Base-by-base conservation (phyloP, 495 filamentous ascomycete species). In the Penicillium maclennaniae region DNA sequence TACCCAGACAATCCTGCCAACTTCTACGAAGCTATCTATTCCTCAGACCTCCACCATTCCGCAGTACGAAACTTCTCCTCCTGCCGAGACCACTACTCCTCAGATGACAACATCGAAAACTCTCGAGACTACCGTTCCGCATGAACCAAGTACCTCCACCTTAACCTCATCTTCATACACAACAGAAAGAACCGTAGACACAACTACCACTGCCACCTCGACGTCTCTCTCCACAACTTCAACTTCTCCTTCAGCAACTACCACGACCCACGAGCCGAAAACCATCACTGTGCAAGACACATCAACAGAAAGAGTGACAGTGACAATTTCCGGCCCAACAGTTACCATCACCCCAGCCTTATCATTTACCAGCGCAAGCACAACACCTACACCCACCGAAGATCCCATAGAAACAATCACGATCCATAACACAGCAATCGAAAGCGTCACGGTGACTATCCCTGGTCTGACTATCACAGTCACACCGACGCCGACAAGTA, bases 401-500 rank as follows among this genome's bases (percentile, higher is more conserved):
- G 45, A 49, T 21, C 25, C 8, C 10, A 37, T 20, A 4, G 34
- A 43, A 17, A 57, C 47, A 40, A 48, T 47, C 15, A 56, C 34
- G 8, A 28, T 49, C 14, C 45, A 54, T 0, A 36, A 53, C 0
- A 55, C 51, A 28, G 47, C 43, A 10, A 61, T 47, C 21, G 41
- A 46, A 10, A 45, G 46, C 26, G 43, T 54, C 12, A 57, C 57
- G n/a, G 49, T 55, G 1, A 39, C 53, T 10, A 46, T 43, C 3
- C 46, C 57, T 2, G 52, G 49, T 19, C 43, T 17, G 4, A 56
- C 53, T 3, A 34, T 47, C 0, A 60, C 56, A 1, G 52, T 56
- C 10, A 53, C 53, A 4, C 20, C 40, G 8, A 34, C 39, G 40
- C 53, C 46, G 12, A 47, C 45, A 4, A 10, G 20, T 38, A 19